Evolutionary conservation across 78 protist genomes (phyloP), one percentile per base, ranked within the genome.

Genomic region (Acrasis kona): DNA sequence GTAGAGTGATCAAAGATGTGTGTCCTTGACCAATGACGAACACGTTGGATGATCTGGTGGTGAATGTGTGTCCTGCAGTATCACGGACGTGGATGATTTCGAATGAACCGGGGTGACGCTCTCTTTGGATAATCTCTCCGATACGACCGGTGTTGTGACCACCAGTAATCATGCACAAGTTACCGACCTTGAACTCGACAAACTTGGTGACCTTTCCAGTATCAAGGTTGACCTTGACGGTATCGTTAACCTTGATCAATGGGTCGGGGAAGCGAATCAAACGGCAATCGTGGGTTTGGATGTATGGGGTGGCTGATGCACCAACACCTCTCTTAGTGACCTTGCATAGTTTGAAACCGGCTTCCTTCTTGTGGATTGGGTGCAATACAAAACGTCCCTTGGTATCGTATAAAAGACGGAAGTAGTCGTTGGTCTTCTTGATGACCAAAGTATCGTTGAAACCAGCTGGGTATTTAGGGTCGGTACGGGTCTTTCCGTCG

Each of bases 241-340:
- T 58, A 89, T 97, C 99, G 86, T 81, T 82, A 77, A 66, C 79
- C 58, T 69, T 57, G 87, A 95, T 81, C 41, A 42, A 50, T 41
- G 99, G 98, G 79, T 93, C 96, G 36, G 99, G 98, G 93, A 93
- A 98, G 84, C 99, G 96, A 88, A 96, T 86, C 83, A 99, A 94
- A 84, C 99, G 96, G 41, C 98, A 99, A 57, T 98, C 99, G 87
- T 97, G 97, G 65, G 99, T 97, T 73, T 72, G 86, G 72, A 91
- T 10, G 89, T 39, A 80, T 58, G 99, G 99, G 80, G 96, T 75
- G 29, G 90, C 88, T 31, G 73, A 70, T 70, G 76, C 35, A 39
- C 96, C 98, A 10, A 91, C 30, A 41, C 32, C 70, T 19, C 79
- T 32, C 28, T 35, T 12, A 65, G 31, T 35, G 66, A 98, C 98